Evolutionary conservation across 139 green algal genomes (phyloP), one percentile per base, ranked within the genome.

Genomic region (Coccomyxa sp.): DNA sequence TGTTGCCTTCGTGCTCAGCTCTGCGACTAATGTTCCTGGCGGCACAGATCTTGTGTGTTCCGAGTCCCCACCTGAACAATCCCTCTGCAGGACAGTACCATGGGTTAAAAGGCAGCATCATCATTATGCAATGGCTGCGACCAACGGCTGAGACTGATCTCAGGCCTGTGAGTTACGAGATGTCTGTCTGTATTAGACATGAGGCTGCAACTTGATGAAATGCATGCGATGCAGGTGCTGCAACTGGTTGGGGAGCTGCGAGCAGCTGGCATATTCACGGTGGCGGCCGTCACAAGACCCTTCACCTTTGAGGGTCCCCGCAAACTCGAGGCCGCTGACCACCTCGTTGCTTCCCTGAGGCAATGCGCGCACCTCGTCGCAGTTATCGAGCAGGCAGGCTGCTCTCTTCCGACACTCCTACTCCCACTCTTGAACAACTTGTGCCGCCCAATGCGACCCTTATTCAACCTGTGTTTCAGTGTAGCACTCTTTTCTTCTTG

Each of bases 271-370:
- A 91, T 91, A 87, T 95, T 97, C 81, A 95, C 95, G 10, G 91
- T 89, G 0, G 91, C 88, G 0, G 92, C 90, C 0, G 82, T 97
- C 28, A 94, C 93, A 13, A 79, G 82, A 71, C 94, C 94, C 0
- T 97, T 97, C 89, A 87, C 74, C 12, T 97, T 97, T 85, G 93
- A 96, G 81, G 93, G 93, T 3, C 51, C 45, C 0, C 86, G 88
- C 51, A 92, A 92, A 87, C 78, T 90, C 77, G 90, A 95, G 80
- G 86, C 90, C 79, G 91, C 91, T 12, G 87, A 90, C 16, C 85
- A 82, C n/a, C 87, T 96, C 23, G 87, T 95, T 23, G 86, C 87
- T 27, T 86, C 85, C 1, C 68, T 95, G 83, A 77, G 90, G 78
- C 86, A 91, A 32, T 84, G 87, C 25, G 92, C 93, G 0, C 88